phyloP scores from a whole-genome alignment of 768 basidiomycete genomes.

The Strobilomyces dryophilus region DNA sequence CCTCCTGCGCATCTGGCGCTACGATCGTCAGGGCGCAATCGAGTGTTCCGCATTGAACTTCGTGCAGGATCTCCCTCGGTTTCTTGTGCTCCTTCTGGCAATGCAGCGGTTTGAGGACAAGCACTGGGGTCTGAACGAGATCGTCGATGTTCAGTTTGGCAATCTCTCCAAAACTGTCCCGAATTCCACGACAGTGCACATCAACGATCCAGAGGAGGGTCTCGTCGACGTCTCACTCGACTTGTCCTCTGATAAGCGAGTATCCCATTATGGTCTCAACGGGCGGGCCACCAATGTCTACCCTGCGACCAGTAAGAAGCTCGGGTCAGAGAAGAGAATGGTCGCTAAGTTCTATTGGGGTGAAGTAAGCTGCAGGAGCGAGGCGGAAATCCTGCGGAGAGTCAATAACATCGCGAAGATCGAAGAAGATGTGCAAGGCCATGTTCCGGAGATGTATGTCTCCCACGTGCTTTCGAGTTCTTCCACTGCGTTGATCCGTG shows the following conservation, averaged over 20 bases:
- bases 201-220: no score
- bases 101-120: neutral
- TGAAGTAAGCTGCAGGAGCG: neutral
- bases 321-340: neutral
- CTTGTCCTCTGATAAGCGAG: neutral
- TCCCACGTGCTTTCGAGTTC: neutral
- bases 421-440: neutral
- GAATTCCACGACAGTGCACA: neutral
- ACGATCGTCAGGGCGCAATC: slow-evolving; percentile 1
- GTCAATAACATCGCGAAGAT: neutral
- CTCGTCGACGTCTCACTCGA: neutral
- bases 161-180: no score
- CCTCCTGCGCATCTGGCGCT: neutral
- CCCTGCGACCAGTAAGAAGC: neutral
- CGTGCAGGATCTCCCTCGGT: neutral
- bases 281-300: neutral
- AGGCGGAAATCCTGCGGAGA: neutral
- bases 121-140: neutral
- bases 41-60: neutral
- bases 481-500: neutral
- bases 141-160: neutral
- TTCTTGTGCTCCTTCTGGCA: neutral
- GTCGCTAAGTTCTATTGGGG: neutral
- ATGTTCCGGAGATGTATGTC: neutral
- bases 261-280: neutral